Base-by-base conservation (phyloP, 257 asterid species). In the Rubia yunnanensis region DNA sequence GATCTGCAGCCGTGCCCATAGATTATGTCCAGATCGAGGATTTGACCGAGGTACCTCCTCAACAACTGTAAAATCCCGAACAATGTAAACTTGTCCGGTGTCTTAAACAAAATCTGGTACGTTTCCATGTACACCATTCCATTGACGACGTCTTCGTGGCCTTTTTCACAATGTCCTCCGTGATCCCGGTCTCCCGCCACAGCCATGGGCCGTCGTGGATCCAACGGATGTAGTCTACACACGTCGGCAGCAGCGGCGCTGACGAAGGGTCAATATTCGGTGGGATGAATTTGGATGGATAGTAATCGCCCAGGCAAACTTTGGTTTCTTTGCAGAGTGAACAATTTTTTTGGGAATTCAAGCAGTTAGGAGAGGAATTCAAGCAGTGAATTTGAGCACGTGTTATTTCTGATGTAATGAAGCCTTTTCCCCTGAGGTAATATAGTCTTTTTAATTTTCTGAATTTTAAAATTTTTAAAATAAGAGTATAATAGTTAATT, bases 161-260 rank as follows among this genome's bases (percentile, higher is more conserved):
- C 48, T 34, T 66, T 70, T 44, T 72, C 73, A 79, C 74, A 81
- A 70, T 76, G 39, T 67, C 79, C 62, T 38, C 62, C 54, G 81
- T 76, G 65, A 79, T 79, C 55, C 84, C 84, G 7, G 81, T 76
- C 68, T 76, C 79, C 30, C 73, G 71, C 84, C 84, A 79, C 18
- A 77, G 79, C 81, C 81, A 77, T 24, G 76, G 70, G 50, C 76
- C 84, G 0, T 76, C 76, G 5, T 79, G 74, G 56, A 79, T 76
- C 81, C 81, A 72, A 36, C 84, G 84, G 68, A 79, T 76, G 68
- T 79, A 79, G 3, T 79, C 84, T 1, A 81, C 81, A 46, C 84
- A 79, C 4, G 46, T 53, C 5, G n/a, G n/a, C n/a, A n/a, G n/a
- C n/a, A n/a, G n/a, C n/a, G n/a, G n/a, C n/a, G 46, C 18, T 0